Base-by-base conservation (phyloP, 2,329 filamentous ascomycete species). In the Calonectria henricotiae region DNA sequence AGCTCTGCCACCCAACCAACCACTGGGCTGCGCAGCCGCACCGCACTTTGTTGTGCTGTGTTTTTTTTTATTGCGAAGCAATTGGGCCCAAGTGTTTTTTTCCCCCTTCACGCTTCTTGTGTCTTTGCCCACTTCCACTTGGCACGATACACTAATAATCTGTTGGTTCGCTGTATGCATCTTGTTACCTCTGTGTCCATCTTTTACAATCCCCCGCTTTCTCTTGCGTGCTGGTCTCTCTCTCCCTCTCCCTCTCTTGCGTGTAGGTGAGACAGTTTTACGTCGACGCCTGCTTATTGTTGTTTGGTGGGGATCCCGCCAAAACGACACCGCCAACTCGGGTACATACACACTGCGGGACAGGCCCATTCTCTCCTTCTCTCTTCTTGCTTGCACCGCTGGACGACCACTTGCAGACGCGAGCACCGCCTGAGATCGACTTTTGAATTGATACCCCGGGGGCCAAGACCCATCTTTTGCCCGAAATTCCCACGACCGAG, bases 271-370 rank as follows among this genome's bases (percentile, higher is more conserved):
- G 41, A 66, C 64, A 61, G 20, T 20, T 30, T 30, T 44, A 49
- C 41, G 64, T 47, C 54, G 51, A 49, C 43, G 39, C 51, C 51
- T 58, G 32, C 46, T 54, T 66, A 41, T 27, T 66, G 32, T 27
- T 66, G 32, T 27, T 66, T 66, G 51, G 64, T 49, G 51, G 64
- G 64, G 64, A 55, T 66, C 37, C 54, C 51, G 39, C 30, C 27
- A 39, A 27, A 39, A 47, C 64, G 64, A 66, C 64, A 66, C 64
- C 64, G 64, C 64, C 64, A 66, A 66, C 43, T 47, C 54, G 44
- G 51, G 32, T 47, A 66, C 39, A 30, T 60, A 30, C 25, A 58
- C 12, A 58, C 20, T 55, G 62, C 62, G 47, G 51, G 49, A 39
- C 62, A 58, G 49, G 13, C n/a, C 39, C 62, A 27, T 35, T 41